Percentiles rank a stretch among this genome's conserved stretches.
These are phyloP conservation scores for Daphne laureola DNA, from an alignment of 441 rosid genomes.

Conservation along the genomic window DNA sequence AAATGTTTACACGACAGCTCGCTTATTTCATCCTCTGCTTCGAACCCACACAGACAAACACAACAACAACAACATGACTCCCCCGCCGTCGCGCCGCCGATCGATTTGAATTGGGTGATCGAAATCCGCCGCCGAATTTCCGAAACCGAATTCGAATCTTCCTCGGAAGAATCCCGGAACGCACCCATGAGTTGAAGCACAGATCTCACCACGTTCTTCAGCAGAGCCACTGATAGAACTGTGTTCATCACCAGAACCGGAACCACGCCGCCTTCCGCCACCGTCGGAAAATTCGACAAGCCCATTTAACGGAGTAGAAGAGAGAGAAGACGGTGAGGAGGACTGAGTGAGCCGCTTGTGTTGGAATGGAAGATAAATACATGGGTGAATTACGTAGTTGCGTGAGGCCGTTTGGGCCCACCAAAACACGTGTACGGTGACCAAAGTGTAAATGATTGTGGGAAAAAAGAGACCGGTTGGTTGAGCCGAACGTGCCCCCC, in stretches of 20 bases:
- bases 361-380: not conserved
- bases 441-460: constrained; percentile 2
- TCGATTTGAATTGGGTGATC: constrained; percentile 49
- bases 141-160: constrained; percentile 19
- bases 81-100: constrained; percentile 16
- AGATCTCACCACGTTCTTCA: constrained; percentile 56
- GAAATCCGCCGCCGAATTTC: constrained; percentile 37
- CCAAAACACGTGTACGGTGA: constrained; percentile 37
- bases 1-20: constrained; percentile 82
- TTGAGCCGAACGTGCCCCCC: no score
- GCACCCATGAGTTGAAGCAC: constrained; percentile 35
- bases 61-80: no score
- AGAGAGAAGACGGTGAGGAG: not conserved
- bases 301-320: constrained; percentile 46
- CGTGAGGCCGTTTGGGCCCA: constrained; percentile 10
- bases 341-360: not conserved
- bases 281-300: constrained; percentile 51
- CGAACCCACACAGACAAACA: constrained; percentile 71
- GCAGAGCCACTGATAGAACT: constrained; percentile 45
- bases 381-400: not conserved
- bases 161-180: constrained; percentile 15
- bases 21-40: constrained; percentile 75
- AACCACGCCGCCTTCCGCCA: constrained; percentile 57
- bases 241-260: constrained; percentile 71
- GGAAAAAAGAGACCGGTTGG: not conserved